Evolutionary conservation across 2,329 filamentous ascomycete species (phyloP).

Genomic region (Rhinocladiella mackenziei): DNA sequence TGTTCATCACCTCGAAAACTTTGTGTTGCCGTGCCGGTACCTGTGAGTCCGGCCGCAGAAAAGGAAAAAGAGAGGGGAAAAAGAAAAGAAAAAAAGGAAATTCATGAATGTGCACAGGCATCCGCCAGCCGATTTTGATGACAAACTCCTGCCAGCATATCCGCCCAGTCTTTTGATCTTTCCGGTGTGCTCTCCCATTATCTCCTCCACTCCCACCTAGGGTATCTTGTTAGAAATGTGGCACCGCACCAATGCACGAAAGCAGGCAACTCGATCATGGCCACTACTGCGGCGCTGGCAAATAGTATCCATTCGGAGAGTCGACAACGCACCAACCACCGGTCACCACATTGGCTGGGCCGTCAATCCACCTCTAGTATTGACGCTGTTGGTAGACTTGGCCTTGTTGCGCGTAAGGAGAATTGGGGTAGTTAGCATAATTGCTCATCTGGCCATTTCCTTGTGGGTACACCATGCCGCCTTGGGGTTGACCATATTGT

Average conservation of each 20-base stretch:
- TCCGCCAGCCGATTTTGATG: slow-evolving; percentile 14
- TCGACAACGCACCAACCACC: slow-evolving; percentile 1
- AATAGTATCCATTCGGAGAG: neutral
- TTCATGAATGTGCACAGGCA: slow-evolving; percentile 15
- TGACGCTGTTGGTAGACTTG: slow-evolving; percentile 51
- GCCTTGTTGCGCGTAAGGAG: slow-evolving; percentile 47
- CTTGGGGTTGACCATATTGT: slow-evolving; percentile 57
- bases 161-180: slow-evolving; percentile 15
- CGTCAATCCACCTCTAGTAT: slow-evolving; percentile 31
- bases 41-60: slow-evolving; percentile 7
- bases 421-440: slow-evolving; percentile 49
- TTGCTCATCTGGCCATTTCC: slow-evolving; percentile 46
- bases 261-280: slow-evolving; percentile 9
- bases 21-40: slow-evolving; percentile 11
- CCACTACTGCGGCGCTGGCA: slow-evolving; percentile 1
- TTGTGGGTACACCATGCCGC: slow-evolving; percentile 44
- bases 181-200: slow-evolving; percentile 17
- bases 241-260: slow-evolving; percentile 19
- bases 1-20: slow-evolving; percentile 20
- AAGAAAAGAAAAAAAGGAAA: slow-evolving; percentile 14
- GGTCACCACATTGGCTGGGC: neutral
- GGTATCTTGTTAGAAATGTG: slow-evolving; percentile 30
- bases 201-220: slow-evolving; percentile 30
- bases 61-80: slow-evolving; percentile 12
- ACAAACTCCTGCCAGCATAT: slow-evolving; percentile 19